A percentile compares a stretch with the other conserved stretches of the same genome.
phyloP scores from a whole-genome alignment of 805 yeast genomes.

The Saturnispora galanensis region DNA sequence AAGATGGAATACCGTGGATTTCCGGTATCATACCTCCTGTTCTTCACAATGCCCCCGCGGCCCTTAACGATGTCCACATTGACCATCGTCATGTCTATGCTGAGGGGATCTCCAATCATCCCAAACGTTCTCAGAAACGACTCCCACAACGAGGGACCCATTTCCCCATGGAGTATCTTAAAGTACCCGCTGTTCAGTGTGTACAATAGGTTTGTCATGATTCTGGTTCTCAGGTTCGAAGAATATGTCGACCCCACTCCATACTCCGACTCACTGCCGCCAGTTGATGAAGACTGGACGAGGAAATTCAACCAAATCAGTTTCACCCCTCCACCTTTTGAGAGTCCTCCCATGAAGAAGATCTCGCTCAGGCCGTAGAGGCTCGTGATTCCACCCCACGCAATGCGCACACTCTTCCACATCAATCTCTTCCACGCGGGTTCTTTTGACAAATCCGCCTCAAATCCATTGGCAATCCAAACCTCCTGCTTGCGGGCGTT shows the following conservation, averaged over 20 bases:
- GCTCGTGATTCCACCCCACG: background rate
- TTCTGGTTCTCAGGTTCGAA: background rate
- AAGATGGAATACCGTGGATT: background rate
- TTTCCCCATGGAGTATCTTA: constrained; percentile 11
- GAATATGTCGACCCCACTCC: background rate
- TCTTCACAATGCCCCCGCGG: constrained; percentile 3
- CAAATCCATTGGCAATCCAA: constrained; percentile 2
- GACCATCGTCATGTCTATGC: constrained; percentile 22
- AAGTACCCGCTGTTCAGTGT: constrained; percentile 4
- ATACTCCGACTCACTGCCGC: constrained; percentile 1
- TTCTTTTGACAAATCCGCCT: background rate
- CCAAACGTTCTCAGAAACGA: constrained; percentile 9
- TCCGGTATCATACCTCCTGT: background rate
- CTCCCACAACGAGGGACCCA: constrained; percentile 6
- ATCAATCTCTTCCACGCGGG: background rate
- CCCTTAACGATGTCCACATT: constrained; percentile 14
- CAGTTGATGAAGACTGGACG: constrained; percentile 2
- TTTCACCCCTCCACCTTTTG: constrained; percentile 6
- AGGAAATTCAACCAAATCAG: constrained; percentile 8
- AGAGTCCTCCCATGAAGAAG: constrained; percentile 1
- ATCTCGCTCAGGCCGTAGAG: background rate
- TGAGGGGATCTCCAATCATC: constrained; percentile 5
- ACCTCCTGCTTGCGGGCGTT: constrained; percentile 17
- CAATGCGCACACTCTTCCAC: background rate
- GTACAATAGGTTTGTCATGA: background rate